Base-by-base conservation (phyloP, 2,329 filamentous ascomycete genomes). In the Pyrenophora tritici-repentis region DNA sequence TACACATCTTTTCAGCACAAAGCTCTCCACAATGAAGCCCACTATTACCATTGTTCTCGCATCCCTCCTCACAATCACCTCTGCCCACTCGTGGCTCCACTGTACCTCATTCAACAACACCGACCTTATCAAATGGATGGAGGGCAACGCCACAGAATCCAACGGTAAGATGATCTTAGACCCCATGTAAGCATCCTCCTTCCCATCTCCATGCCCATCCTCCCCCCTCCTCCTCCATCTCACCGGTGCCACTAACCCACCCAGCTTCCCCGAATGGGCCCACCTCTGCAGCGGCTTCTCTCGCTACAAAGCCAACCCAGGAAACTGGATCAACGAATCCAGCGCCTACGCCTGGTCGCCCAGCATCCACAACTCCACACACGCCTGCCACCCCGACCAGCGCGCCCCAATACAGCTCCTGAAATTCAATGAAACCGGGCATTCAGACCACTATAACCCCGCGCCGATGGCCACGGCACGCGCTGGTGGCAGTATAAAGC, bases 41-140 rank as follows among this genome's bases (percentile, higher is more conserved):
- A 13, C 16, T n/a, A 36, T 2, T 2, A 16, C 18, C 12, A 16
- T 17, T 2, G 12, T 35, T 7, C 1, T 41, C 2, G 39, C 50
- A 14, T 16, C 38, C 35, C 38, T 56, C 40, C 10, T 53, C 6
- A 32, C 52, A 16, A 17, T 35, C 14, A 47, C 49, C 26, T 49
- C 56, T 9, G 59, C 61, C 1, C 65, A 68, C 39, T 68, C 63
- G n/a, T 68, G 65, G 65, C 32, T 67, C 0, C 56, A 56, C 9
- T 68, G 65, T 37, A 60, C 59, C 20, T 54, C 60, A 9, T 58
- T 66, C 43, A 58, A 68, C 49, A 68, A 67, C 55, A 49, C 49
- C 8, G 24, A 13, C 9, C 35, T 37, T 3, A 17, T 37, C 1
- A 2, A 37, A 37, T 37, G 35, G 17, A 37, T 37, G 17, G 10